phyloP scores from a whole-genome alignment of 257 asterid genomes.

The Capsicum baccatum region DNA sequence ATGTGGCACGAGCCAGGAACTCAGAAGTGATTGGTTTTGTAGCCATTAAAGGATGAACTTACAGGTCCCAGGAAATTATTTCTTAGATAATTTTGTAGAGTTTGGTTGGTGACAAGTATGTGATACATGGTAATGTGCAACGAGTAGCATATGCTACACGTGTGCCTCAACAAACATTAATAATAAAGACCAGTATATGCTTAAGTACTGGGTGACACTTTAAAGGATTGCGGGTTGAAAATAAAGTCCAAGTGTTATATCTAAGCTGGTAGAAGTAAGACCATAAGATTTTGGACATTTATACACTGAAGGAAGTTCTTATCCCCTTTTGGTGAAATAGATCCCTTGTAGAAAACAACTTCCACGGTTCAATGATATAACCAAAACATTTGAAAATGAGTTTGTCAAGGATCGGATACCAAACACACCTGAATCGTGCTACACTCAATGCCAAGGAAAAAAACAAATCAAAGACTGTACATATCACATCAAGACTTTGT shows the following conservation, averaged over 20 bases:
- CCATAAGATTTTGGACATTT: not conserved
- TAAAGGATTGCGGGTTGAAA: not conserved
- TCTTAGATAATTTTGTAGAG: not conserved
- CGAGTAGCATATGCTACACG: not conserved
- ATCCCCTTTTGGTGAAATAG: slow-evolving; percentile 14
- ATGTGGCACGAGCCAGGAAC: not conserved
- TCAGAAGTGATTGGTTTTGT: not conserved
- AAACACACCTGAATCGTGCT: not conserved
- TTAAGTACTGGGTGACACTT: not conserved
- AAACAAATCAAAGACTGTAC: not conserved
- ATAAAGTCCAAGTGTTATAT: not conserved
- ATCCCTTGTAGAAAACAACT: not conserved
- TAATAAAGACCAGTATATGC: not conserved
- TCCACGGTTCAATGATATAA: not conserved
- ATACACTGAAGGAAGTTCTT: not conserved
- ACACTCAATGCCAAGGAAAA: not conserved
- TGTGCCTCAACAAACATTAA: not conserved
- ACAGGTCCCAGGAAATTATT: not conserved
- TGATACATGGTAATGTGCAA: not conserved
- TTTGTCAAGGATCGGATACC: not conserved
- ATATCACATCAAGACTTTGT: not conserved
- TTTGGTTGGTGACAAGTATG: not conserved
- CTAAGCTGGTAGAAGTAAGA: not conserved
- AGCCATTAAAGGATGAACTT: not conserved
- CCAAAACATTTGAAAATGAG: slow-evolving; percentile 15